Evolutionary conservation across 1,284 basidiomycete genomes (phyloP).

Genomic region (Vanrija pseudolonga): DNA sequence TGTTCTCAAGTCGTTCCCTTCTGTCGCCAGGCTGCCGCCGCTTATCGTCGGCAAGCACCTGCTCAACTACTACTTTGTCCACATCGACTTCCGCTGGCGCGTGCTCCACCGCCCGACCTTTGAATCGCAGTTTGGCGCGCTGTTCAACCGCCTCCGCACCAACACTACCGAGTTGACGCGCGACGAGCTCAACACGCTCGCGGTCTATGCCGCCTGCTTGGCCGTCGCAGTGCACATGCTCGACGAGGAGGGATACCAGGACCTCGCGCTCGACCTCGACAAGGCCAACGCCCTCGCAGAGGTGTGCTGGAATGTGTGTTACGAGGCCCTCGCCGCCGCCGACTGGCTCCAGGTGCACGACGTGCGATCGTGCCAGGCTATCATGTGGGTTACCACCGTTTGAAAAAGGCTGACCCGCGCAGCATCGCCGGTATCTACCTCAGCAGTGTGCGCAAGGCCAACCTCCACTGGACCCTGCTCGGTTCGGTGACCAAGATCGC

Average conservation of each 20-base stretch:
- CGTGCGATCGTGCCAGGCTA: conserved; percentile 21
- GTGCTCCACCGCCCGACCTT: conserved; percentile 25
- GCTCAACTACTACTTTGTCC: conserved; percentile 8
- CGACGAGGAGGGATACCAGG: conserved; percentile 20
- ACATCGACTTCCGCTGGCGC: conserved; percentile 20
- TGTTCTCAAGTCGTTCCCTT: conserved; percentile 13
- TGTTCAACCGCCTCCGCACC: conserved; percentile 13
- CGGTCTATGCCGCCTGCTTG: conserved; percentile 22
- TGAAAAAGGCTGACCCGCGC: neutral
- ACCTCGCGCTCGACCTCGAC: conserved; percentile 29
- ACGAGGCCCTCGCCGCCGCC: conserved; percentile 21
- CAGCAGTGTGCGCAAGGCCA: conserved; percentile 16
- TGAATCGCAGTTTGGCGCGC: conserved; percentile 14
- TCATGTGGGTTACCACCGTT: conserved; percentile 16
- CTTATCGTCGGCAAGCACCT: conserved; percentile 20
- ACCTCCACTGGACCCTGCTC: conserved; percentile 26
- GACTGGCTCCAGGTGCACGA: conserved; percentile 32
- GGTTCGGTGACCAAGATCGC: conserved; percentile 25
- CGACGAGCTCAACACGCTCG: conserved; percentile 20
- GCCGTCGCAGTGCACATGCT: conserved; percentile 26
- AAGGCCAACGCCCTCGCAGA: conserved; percentile 28
- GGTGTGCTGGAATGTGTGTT: conserved; percentile 25
- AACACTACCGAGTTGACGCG: conserved; percentile 11
- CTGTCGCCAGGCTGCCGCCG: conserved; percentile 4
- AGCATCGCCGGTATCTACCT: conserved; percentile 25